Evolutionary conservation across 768 basidiomycete species (phyloP).

Genomic region (Mycena amicta): DNA sequence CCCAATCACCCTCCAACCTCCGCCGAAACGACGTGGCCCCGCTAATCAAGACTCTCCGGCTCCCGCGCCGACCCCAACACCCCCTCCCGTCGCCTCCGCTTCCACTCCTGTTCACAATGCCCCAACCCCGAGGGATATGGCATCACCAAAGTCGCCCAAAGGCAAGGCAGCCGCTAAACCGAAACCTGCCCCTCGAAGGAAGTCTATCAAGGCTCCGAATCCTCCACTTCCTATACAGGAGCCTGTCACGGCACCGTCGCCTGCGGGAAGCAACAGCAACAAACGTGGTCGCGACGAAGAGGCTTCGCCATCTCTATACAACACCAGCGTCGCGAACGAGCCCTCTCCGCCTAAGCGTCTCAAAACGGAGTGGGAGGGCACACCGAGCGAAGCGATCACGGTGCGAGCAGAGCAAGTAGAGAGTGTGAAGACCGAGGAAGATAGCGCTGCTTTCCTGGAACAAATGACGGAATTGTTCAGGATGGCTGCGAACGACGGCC

Average conservation of each 20-base stretch:
- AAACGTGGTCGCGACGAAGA: constrained; percentile 65
- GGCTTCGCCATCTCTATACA: constrained; percentile 26
- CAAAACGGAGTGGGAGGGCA: constrained; percentile 73
- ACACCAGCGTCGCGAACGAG: constrained; percentile 40
- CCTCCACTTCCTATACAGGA: constrained; percentile 12
- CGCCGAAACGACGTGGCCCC: constrained; percentile 29
- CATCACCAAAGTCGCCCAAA: constrained; percentile 76
- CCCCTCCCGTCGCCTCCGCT: constrained; percentile 45
- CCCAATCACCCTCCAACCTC: constrained; percentile 27
- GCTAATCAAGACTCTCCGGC: constrained; percentile 17
- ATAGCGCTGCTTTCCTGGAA: constrained; percentile 63
- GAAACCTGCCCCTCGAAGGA: constrained; percentile 40
- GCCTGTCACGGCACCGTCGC: constrained; percentile 25
- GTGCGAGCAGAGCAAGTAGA: constrained; percentile 45
- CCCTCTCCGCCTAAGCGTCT: constrained; percentile 72
- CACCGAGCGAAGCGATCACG: constrained; percentile 51
- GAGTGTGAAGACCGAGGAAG: constrained; percentile 67
- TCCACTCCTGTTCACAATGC: constrained; percentile 48
- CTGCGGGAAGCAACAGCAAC: constrained; percentile 28
- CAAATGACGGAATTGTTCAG: constrained; percentile 66
- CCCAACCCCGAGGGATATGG: constrained; percentile 54
- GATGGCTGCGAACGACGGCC: constrained; percentile 47
- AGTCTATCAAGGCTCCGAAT: constrained; percentile 31
- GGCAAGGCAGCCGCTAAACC: constrained; percentile 51
- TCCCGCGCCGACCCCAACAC: constrained; percentile 42